These are phyloP conservation scores for Pleurotus pulmonarius DNA, from an alignment of 768 basidiomycete species.

Conservation along the genomic window DNA sequence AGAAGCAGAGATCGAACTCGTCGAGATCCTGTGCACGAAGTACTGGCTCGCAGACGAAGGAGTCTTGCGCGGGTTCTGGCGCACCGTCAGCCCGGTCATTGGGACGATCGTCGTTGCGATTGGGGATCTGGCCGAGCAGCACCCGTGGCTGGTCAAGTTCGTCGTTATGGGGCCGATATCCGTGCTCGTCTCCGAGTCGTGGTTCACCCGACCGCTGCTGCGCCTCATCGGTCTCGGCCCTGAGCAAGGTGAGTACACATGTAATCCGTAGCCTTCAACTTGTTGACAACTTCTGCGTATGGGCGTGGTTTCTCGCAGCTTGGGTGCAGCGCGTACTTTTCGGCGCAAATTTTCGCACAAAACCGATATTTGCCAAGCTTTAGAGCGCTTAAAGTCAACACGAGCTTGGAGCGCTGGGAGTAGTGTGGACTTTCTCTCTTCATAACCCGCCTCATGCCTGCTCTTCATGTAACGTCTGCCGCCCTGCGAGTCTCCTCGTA, in stretches of 20 bases:
- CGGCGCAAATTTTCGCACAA: slow-evolving; percentile 22
- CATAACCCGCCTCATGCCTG: no score
- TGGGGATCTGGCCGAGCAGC: slow-evolving; percentile 31
- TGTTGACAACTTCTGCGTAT: not conserved
- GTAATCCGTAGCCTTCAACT: not conserved
- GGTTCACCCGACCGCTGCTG: slow-evolving; percentile 26
- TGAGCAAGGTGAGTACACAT: slow-evolving; percentile 24
- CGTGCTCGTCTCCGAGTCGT: slow-evolving; percentile 25
- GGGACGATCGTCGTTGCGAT: slow-evolving; percentile 18
- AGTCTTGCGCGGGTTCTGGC: slow-evolving; percentile 16
- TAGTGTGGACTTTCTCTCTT: no score
- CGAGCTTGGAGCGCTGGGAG: no score
- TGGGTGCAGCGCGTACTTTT: slow-evolving; percentile 32
- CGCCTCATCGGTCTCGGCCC: slow-evolving; percentile 34
- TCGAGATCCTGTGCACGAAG: slow-evolving; percentile 14
- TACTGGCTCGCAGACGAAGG: slow-evolving; percentile 22
- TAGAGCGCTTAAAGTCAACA: slow-evolving; percentile 16
- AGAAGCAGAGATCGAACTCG: slow-evolving; percentile 20
- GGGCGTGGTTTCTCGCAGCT: slow-evolving; percentile 28
- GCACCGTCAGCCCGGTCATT: slow-evolving; percentile 19
- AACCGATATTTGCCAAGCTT: slow-evolving; percentile 30
- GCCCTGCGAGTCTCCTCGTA: no score
- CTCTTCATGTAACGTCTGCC: no score
- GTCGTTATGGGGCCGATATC: slow-evolving; percentile 20
- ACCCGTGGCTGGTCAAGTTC: slow-evolving; percentile 23